Evolutionary conservation across 768 basidiomycete genomes (phyloP), one percentile per base, ranked within the genome.

Genomic region (Lentinula raphanica): DNA sequence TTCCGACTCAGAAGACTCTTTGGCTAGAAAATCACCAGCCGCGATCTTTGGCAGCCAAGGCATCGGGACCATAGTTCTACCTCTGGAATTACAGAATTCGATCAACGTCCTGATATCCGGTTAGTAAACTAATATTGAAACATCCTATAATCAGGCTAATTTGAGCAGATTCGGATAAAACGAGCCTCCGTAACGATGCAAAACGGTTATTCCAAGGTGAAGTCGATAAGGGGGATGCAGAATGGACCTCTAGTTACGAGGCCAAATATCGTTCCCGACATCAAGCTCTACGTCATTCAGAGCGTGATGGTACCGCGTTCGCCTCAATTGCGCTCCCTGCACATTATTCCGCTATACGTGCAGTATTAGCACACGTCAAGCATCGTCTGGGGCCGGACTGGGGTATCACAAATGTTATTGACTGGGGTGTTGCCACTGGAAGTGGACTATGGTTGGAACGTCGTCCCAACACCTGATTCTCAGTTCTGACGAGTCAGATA

Each of bases 361-460:
- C 87, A n/a, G 90, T 94, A 5, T 71, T 95, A 17, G 74, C 81
- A 48, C 86, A 92, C 61, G 63, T 85, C 36, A 86, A 81, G 59
- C 78, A 73, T 49, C 77, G 92, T 56, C 63, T 93, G 36, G 86
- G 82, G n/a, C 68, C 76, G 6, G 76, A 76, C n/a, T 90, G 80
- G 83, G 71, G 72, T 31, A 74, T 84, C 55, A 74, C 84, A 27
- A 79, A 74, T 32, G 74, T 96, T 11, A 74, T 93, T 40, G 93
- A 96, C 64, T 95, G 90, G 87, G 93, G 94, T 11, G 79, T 87
- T 54, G 92, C 84, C 8, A 84, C 87, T 0, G 93, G 92, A 11
- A 90, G 87, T 64, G 92, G 86, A 1, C 77, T 94, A 28, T 95
- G 94, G 93, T 94, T 65, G 36, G 78, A 64, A 49, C 54, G 19